Conservation (phyloP, 2,329 filamentous ascomycete species). For the Torrubiella hemipterigena region DNA sequence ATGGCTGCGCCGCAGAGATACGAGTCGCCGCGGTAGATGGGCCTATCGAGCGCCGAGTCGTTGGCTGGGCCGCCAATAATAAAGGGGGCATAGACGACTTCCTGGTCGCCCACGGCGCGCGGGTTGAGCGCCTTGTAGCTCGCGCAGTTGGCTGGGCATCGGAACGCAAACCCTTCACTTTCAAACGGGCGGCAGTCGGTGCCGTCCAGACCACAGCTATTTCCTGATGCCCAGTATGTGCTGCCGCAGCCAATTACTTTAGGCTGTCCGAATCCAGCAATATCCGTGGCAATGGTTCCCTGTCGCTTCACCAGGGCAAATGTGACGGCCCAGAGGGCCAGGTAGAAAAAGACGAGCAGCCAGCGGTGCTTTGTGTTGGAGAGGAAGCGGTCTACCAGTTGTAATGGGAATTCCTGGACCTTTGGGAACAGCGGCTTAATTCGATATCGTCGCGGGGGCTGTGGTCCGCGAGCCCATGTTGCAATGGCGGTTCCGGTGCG, state of each 20-base stretch:
- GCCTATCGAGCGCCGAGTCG: constrained; percentile 23
- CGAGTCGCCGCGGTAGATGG: constrained; percentile 77
- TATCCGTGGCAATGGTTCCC: constrained; percentile 45
- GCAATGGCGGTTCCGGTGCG: constrained; percentile 27
- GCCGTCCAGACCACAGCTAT: constrained; percentile 63
- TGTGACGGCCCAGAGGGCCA: constrained; percentile 54
- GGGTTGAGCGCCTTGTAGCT: constrained; percentile 56
- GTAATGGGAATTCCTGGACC: constrained; percentile 55
- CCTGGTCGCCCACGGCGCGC: constrained; percentile 60
- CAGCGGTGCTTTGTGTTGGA: constrained; percentile 47
- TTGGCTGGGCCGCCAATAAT: constrained; percentile 54
- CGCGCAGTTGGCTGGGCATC: constrained; percentile 62
- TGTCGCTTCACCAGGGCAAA: constrained; percentile 59
- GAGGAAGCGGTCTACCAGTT: constrained; percentile 48
- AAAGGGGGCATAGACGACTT: constrained; percentile 51
- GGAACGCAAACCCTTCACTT: constrained; percentile 57
- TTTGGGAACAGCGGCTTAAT: constrained; percentile 52
- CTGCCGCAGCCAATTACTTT: constrained; percentile 53
- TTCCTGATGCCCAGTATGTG: constrained; percentile 60
- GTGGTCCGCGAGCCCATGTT: constrained; percentile 44
- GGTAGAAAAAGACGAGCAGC: constrained; percentile 46
- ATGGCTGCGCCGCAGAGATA: constrained; percentile 79
- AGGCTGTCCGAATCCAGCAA: constrained; percentile 56
- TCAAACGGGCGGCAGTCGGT: constrained; percentile 64
- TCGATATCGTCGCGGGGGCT: constrained; percentile 30